Percentiles rank a stretch among this genome's conserved stretches.
phyloP scores from a whole-genome alignment of 2,329 filamentous ascomycete species.

The Corynespora cassiicola region DNA sequence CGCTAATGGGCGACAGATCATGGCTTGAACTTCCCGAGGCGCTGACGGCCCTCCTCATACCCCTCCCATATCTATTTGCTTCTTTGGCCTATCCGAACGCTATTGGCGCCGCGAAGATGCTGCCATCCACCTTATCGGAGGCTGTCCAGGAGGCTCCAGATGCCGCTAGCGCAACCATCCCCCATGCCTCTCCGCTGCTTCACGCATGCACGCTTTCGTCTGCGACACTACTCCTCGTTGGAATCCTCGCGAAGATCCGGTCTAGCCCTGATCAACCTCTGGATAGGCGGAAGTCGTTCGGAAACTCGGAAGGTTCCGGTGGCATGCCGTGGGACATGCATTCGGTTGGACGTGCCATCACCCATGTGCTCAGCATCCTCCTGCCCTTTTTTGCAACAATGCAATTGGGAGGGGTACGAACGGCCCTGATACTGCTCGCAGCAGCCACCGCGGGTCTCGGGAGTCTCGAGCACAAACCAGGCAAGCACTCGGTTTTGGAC shows the following conservation, averaged over 20 bases:
- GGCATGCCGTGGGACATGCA: conserved; percentile 8
- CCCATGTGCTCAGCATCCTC: conserved; percentile 50
- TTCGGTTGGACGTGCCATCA: conserved; percentile 28
- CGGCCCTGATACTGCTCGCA: conserved; percentile 59
- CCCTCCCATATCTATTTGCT: conserved; percentile 56
- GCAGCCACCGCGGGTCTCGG: conserved; percentile 54
- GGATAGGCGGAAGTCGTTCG: conserved; percentile 43
- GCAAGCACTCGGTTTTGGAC: conserved; percentile 39
- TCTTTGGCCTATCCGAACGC: conserved; percentile 51
- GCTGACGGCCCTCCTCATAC: conserved; percentile 57
- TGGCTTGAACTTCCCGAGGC: conserved; percentile 52
- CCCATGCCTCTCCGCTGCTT: conserved; percentile 40
- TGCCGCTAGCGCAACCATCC: conserved; percentile 5
- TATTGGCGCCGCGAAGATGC: conserved; percentile 17
- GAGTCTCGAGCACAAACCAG: conserved; percentile 34
- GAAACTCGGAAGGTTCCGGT: conserved; percentile 18
- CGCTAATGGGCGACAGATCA: conserved; percentile 29
- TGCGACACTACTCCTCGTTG: conserved; percentile 53
- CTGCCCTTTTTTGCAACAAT: conserved; percentile 64
- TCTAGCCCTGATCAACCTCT: conserved; percentile 35
- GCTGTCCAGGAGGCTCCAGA: conserved; percentile 19
- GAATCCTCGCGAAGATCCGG: conserved; percentile 45
- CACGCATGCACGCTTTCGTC: conserved; percentile 55
- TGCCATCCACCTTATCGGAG: conserved; percentile 30
- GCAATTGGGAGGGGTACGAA: conserved; percentile 61